These are phyloP conservation scores for Phytophthora ramorum DNA, from an alignment of 352 stramenopile species.

Conservation along the genomic window DNA sequence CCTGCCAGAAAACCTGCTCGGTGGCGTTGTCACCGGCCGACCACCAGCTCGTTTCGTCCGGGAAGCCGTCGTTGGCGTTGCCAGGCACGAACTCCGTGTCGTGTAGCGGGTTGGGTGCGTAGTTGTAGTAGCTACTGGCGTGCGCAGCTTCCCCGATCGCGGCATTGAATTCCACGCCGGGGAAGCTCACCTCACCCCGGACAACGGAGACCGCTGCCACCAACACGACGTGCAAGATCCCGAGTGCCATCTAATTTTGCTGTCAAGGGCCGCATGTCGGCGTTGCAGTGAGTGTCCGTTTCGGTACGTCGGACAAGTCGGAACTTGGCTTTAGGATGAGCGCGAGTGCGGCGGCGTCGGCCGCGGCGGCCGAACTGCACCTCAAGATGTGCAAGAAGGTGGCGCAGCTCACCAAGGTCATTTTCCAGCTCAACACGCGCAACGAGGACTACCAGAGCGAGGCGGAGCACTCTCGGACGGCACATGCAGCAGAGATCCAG, in stretches of 20 bases:
- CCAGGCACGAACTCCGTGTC: conserved; percentile 66
- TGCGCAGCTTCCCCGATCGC: conserved; percentile 56
- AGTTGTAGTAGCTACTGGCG: conserved; percentile 83
- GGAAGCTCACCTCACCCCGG: conserved; percentile 53
- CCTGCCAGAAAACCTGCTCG: conserved; percentile 72
- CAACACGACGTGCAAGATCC: conserved; percentile 10
- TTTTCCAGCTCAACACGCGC: conserved; percentile 94
- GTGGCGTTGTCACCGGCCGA: conserved; percentile 55
- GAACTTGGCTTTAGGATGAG: conserved; percentile 12
- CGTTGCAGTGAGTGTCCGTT: conserved; percentile 15
- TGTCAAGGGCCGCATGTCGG: neutral
- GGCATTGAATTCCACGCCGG: conserved; percentile 73
- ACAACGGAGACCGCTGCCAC: conserved; percentile 13
- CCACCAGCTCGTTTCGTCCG: conserved; percentile 82
- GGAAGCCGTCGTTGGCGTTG: conserved; percentile 79
- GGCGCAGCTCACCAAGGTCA: conserved; percentile 94
- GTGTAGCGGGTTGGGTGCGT: conserved; percentile 62
- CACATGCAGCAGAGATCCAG: conserved; percentile 49
- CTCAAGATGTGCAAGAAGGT: conserved; percentile 96
- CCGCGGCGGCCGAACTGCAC: conserved; percentile 71
- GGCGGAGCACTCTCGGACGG: conserved; percentile 49
- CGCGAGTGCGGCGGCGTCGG: conserved; percentile 17
- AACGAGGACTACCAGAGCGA: conserved; percentile 92
- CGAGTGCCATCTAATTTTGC: conserved; percentile 30
- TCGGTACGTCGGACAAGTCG: conserved; percentile 14